A percentile compares a stretch with the other conserved stretches of the same genome.
Evolutionary conservation across 371 early-diverging fungal genomes (phyloP).

Genomic region (Lichtheimia ornata): DNA sequence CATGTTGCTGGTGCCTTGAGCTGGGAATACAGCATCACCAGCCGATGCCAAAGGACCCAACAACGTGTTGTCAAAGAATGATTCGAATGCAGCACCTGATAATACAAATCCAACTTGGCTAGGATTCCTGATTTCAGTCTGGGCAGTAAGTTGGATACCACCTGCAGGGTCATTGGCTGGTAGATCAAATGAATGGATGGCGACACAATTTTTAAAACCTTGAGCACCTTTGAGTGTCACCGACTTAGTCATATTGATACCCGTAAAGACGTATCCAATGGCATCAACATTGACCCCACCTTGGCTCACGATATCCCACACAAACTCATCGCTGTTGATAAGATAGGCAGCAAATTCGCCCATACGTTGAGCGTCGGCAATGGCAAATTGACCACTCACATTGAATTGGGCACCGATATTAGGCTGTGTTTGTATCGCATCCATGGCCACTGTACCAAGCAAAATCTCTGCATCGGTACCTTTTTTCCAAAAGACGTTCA

Average conservation of each 20-base stretch:
- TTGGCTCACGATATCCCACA: slow-evolving; percentile 57
- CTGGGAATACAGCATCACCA: slow-evolving; percentile 39
- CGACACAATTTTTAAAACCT: slow-evolving; percentile 56
- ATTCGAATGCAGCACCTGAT: slow-evolving; percentile 40
- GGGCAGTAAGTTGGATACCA: slow-evolving; percentile 55
- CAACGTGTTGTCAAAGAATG: slow-evolving; percentile 28
- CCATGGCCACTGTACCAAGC: slow-evolving; percentile 54
- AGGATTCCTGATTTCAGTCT: slow-evolving; percentile 53
- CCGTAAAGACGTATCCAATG: slow-evolving; percentile 55
- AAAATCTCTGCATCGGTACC: slow-evolving; percentile 20
- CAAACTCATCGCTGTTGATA: slow-evolving; percentile 58
- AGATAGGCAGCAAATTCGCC: slow-evolving; percentile 53
- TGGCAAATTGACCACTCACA: slow-evolving; percentile 48
- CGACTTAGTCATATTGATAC: slow-evolving; percentile 54
- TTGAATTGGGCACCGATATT: slow-evolving; percentile 53
- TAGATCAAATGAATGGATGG: slow-evolving; percentile 54
- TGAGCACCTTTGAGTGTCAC: slow-evolving; percentile 58
- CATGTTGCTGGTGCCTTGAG: slow-evolving; percentile 25
- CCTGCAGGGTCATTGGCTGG: slow-evolving; percentile 59
- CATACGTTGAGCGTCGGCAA: slow-evolving; percentile 46
- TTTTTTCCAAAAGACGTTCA: slow-evolving; percentile 53
- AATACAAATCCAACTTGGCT: slow-evolving; percentile 57
- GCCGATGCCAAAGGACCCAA: slow-evolving; percentile 39
- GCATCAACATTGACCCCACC: slow-evolving; percentile 55
- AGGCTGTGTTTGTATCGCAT: slow-evolving; percentile 42